Percentiles rank a stretch among this genome's conserved stretches.
Evolutionary conservation across 2,329 filamentous ascomycete genomes (phyloP).

Genomic region (Ophiostoma triangulosporum): DNA sequence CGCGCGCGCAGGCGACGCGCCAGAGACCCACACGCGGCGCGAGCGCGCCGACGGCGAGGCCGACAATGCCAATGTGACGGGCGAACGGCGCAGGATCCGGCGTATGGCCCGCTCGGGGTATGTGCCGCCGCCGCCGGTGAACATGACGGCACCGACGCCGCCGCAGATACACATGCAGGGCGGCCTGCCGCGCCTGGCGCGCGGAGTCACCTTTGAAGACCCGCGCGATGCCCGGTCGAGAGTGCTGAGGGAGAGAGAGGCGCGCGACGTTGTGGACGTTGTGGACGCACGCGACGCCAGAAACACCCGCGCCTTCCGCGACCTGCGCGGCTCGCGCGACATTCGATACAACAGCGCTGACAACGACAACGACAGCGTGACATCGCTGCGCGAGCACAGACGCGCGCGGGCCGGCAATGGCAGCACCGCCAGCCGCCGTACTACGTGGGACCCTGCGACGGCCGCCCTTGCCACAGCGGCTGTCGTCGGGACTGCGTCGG

Average conservation of each 20-base stretch:
- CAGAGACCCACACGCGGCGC: not conserved
- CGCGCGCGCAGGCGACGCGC: not conserved
- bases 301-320: slow-evolving; percentile 1
- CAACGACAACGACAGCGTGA: not conserved
- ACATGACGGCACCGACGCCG: not conserved
- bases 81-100: not conserved
- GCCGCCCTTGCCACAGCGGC: not conserved
- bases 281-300: not conserved
- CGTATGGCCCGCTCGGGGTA: not conserved
- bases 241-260: too few species aligned
- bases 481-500: not conserved
- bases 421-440: not conserved
- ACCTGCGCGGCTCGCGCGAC: slow-evolving; percentile 3
- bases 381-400: slow-evolving; percentile 3
- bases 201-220: slow-evolving; percentile 3
- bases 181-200: not conserved
- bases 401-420: not conserved
- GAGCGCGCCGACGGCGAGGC: too few species aligned
- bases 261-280: too few species aligned
- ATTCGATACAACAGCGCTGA: not conserved
- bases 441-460: slow-evolving; percentile 3
- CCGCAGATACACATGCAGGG: not conserved
- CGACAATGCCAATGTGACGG: not conserved
- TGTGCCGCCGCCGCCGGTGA: not conserved
- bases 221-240: too few species aligned